These are phyloP conservation scores for Komagataella mondaviorum DNA, from an alignment of 805 yeast species.

Conservation along the genomic window DNA sequence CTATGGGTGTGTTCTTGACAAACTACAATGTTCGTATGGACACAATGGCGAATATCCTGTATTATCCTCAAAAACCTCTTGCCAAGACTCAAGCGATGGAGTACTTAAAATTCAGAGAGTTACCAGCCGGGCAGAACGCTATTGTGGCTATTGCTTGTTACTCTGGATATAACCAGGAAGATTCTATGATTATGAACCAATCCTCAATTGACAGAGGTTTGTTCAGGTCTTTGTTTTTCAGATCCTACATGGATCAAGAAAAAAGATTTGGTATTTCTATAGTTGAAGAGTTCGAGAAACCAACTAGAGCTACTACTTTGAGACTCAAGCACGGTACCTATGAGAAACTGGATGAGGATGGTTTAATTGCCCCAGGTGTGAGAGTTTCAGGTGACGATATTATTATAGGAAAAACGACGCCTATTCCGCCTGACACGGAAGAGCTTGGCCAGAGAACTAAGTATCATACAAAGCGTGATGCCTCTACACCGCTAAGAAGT, in stretches of 20 bases:
- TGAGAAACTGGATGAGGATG: constrained; percentile 97
- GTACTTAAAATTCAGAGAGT: constrained; percentile 88
- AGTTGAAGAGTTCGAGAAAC: constrained; percentile 95
- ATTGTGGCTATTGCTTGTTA: constrained; percentile 97
- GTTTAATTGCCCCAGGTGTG: constrained; percentile 94
- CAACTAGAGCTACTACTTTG: constrained; percentile 86
- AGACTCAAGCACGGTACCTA: constrained; percentile 97
- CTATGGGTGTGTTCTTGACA: constrained; percentile 97
- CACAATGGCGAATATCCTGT: constrained; percentile 96
- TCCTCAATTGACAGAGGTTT: constrained; percentile 93
- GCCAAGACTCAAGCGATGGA: constrained; percentile 99
- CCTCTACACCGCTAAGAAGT: constrained; percentile 91
- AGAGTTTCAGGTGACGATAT: constrained; percentile 98
- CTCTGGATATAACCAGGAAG: constrained; percentile 98
- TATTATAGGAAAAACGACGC: constrained; percentile 96
- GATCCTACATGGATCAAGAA: constrained; percentile 98
- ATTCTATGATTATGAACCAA: constrained; percentile 99
- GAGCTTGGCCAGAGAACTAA: constrained; percentile 98
- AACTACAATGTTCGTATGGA: constrained; percentile 97
- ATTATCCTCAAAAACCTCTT: constrained; percentile 95
- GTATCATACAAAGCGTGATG: constrained; percentile 96
- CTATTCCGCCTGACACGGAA: constrained; percentile 98
- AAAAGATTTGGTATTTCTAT: constrained; percentile 97
- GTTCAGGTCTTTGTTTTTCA: constrained; percentile 88
- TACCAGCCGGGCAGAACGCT: constrained; percentile 99